Evolutionary conservation across 371 early-diverging fungal species (phyloP).

Genomic region (Lichtheimia hyalospora): DNA sequence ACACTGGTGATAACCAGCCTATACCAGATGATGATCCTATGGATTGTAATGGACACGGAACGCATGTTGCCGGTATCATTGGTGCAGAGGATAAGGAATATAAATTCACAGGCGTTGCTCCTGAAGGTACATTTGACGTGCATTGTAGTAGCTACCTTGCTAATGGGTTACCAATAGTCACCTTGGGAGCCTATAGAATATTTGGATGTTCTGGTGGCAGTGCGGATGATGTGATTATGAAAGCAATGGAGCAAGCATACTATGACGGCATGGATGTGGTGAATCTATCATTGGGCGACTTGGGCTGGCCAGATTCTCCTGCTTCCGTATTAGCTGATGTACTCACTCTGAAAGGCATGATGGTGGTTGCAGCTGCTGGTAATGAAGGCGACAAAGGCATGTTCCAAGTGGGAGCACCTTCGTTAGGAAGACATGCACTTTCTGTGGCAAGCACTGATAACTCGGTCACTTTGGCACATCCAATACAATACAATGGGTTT

Average conservation of each 20-base stretch:
- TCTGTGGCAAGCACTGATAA: constrained; percentile 81
- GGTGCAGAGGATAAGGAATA: constrained; percentile 48
- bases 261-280: constrained; percentile 64
- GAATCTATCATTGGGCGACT: constrained; percentile 43
- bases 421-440: constrained; percentile 59
- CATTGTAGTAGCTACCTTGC: constrained; percentile 1
- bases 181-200: constrained; percentile 66
- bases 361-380: constrained; percentile 60
- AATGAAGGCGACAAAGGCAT: constrained; percentile 73
- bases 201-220: constrained; percentile 79
- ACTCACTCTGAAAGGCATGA: constrained; percentile 31
- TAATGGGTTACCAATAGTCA: constrained; percentile 21
- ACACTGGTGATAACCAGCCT: constrained; percentile 21
- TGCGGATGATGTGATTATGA: constrained; percentile 70
- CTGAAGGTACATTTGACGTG: constrained; percentile 36
- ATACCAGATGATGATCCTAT: constrained; percentile 48
- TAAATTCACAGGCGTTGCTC: constrained; percentile 62
- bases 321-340: constrained; percentile 38
- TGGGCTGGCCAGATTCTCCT: constrained; percentile 49
- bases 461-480: constrained; percentile 27
- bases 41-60: constrained; percentile 69
- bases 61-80: constrained; percentile 68
- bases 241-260: constrained; percentile 71
- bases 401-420: constrained; percentile 61
- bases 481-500: constrained; percentile 16